Percentiles rank a stretch among this genome's conserved stretches.
These are phyloP conservation scores for Karstenula rhodostoma DNA, from an alignment of 2,329 filamentous ascomycete species.

Conservation along the genomic window DNA sequence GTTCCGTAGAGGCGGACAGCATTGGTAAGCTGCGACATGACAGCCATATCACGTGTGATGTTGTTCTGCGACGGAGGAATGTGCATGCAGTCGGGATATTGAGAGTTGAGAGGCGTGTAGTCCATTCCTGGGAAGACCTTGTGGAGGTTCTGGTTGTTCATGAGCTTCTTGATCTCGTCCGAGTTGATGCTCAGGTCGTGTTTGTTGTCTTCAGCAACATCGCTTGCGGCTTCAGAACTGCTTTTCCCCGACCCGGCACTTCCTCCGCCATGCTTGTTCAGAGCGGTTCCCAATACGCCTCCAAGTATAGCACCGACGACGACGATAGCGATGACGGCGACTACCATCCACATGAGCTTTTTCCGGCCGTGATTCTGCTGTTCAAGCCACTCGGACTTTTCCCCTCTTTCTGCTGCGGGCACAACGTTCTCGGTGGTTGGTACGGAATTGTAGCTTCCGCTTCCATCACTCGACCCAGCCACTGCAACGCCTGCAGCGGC, in stretches of 20 bases:
- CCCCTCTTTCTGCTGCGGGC: conserved; percentile 36
- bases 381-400: conserved; percentile 73
- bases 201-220: conserved; percentile 70
- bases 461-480: conserved; percentile 49
- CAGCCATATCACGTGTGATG: conserved; percentile 87
- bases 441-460: conserved; percentile 65
- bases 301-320: conserved; percentile 76
- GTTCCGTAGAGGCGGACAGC: conserved; percentile 90
- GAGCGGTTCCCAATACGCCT: conserved; percentile 75
- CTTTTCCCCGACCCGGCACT: conserved; percentile 24
- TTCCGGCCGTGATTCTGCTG: conserved; percentile 70
- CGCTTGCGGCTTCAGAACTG: conserved; percentile 34
- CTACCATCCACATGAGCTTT: conserved; percentile 73
- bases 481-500: conserved; percentile 54
- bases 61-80: conserved; percentile 91
- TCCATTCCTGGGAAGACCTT: conserved; percentile 96
- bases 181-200: conserved; percentile 79
- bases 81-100: conserved; percentile 83
- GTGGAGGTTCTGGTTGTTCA: conserved; percentile 83
- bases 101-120: conserved; percentile 90
- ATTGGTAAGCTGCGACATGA: conserved; percentile 89
- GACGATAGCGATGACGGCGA: conserved; percentile 68
- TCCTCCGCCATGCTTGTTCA: conserved; percentile 57
- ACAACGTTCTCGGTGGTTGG: not conserved
- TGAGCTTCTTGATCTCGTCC: conserved; percentile 77